A percentile compares a stretch with the other conserved stretches of the same genome.
These are phyloP conservation scores for Geotrichum candidum DNA, from an alignment of 1,139 yeast species.

Conservation along the genomic window DNA sequence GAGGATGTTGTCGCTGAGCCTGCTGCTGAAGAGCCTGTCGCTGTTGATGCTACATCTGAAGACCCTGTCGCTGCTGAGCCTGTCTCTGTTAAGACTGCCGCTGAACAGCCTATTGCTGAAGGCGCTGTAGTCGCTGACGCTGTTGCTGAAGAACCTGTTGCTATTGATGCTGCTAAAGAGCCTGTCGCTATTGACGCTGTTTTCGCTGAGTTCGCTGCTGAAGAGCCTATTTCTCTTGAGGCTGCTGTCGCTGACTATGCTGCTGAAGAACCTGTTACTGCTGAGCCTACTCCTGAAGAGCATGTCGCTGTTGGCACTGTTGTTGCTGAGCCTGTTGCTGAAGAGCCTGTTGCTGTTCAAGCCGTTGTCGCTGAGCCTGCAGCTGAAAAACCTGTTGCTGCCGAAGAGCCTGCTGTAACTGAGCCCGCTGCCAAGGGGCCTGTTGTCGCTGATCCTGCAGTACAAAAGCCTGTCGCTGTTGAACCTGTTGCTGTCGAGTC, in stretches of 20 bases:
- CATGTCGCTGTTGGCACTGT: neutral
- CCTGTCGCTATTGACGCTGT: neutral
- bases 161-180: neutral
- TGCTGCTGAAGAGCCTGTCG: too few relatives aligned
- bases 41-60: too few relatives aligned
- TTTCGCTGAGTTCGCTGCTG: neutral
- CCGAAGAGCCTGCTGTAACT: neutral
- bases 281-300: neutral
- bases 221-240: neutral
- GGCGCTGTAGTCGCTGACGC: neutral
- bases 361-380: constrained; percentile 10
- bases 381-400: neutral
- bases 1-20: too few relatives aligned
- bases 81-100: too few relatives aligned
- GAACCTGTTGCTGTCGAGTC: neutral
- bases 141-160: neutral
- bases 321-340: neutral
- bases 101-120: too few relatives aligned
- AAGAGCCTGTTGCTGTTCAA: neutral
- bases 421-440: neutral
- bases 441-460: neutral
- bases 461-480: neutral
- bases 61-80: too few relatives aligned
- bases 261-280: neutral
- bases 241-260: neutral